These are phyloP conservation scores for Begonia loranthoides DNA, from an alignment of 306 rosid genomes.

Conservation along the genomic window DNA sequence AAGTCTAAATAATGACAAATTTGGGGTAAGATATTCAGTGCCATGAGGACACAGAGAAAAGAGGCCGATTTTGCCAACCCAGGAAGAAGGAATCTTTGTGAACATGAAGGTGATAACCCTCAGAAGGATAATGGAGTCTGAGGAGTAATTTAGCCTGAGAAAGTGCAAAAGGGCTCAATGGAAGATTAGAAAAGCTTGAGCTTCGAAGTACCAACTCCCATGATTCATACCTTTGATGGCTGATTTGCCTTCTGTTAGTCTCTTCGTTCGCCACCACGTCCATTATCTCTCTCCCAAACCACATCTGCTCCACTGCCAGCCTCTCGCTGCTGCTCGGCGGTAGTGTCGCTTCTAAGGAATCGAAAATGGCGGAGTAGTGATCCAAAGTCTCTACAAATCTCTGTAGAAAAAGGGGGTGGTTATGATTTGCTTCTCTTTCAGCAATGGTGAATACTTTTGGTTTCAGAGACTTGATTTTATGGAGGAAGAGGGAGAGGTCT, in stretches of 20 bases:
- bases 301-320: slow-evolving; percentile 28
- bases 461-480: slow-evolving; percentile 26
- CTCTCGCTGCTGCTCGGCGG: slow-evolving; percentile 40
- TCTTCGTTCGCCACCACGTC: slow-evolving; percentile 21
- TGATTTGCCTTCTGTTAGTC: slow-evolving; percentile 5
- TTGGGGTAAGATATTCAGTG: slow-evolving; percentile 5
- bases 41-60: slow-evolving; percentile 51
- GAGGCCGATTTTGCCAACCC: slow-evolving; percentile 39
- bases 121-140: slow-evolving; percentile 45
- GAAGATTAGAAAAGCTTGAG: slow-evolving; percentile 26
- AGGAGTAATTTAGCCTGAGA: slow-evolving; percentile 45
- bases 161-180: slow-evolving; percentile 39
- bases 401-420: slow-evolving; percentile 24
- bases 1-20: background rate
- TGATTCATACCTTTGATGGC: slow-evolving; percentile 23
- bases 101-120: slow-evolving; percentile 36
- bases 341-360: slow-evolving; percentile 37
- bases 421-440: slow-evolving; percentile 30
- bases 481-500: slow-evolving; percentile 19
- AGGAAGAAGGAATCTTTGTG: slow-evolving; percentile 26
- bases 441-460: slow-evolving; percentile 34
- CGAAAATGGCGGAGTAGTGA: slow-evolving; percentile 30
- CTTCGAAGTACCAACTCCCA: slow-evolving; percentile 33
- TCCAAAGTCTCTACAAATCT: slow-evolving; percentile 29
- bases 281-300: slow-evolving; percentile 34